phyloP scores from a whole-genome alignment of 2,329 filamentous ascomycete genomes.

The Colletotrichum abscissum region DNA sequence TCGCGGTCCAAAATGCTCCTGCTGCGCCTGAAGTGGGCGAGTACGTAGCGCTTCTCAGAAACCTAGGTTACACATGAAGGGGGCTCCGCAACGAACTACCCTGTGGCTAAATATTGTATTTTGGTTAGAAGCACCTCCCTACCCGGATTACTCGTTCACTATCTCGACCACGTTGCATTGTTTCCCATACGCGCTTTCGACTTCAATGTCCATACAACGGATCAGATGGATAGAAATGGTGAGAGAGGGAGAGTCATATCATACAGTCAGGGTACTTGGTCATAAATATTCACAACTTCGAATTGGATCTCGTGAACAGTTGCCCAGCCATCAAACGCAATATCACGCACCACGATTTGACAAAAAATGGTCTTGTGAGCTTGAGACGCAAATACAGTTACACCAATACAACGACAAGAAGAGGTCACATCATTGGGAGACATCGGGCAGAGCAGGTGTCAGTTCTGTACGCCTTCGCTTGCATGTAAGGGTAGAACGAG shows the following conservation, averaged over 20 bases:
- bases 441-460: slow-evolving; percentile 6
- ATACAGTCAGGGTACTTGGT: not conserved
- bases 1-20: not conserved
- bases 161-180: not conserved
- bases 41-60: not conserved
- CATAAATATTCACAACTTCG: not conserved
- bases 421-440: slow-evolving; percentile 4
- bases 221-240: not conserved
- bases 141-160: not conserved
- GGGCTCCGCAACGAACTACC: not conserved
- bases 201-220: not conserved
- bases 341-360: not conserved
- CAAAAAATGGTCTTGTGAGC: not conserved
- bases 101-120: not conserved
- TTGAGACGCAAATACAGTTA: slow-evolving; percentile 4
- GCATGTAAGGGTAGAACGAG: not conserved
- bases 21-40: not conserved
- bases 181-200: not conserved
- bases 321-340: not conserved
- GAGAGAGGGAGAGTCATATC: not conserved
- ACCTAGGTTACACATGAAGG: not conserved
- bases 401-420: slow-evolving; percentile 2
- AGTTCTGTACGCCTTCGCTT: slow-evolving; percentile 1
- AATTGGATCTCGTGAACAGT: not conserved
- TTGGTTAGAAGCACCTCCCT: not conserved